phyloP scores from a whole-genome alignment of 148 eudicot genomes.

The Fagopyrum tataricum region DNA sequence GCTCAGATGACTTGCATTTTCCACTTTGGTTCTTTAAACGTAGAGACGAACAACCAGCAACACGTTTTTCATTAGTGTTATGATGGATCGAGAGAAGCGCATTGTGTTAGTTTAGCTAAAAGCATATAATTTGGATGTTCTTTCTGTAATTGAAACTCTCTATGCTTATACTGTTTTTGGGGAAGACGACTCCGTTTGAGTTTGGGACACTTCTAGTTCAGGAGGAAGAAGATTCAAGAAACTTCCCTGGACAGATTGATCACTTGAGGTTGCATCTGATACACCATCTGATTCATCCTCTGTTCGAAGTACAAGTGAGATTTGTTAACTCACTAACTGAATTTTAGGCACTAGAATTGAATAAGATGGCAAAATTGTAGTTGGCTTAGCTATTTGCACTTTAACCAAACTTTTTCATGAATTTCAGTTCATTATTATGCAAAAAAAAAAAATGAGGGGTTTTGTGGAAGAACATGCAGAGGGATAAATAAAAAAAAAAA shows the following conservation, averaged over 20 bases:
- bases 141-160: neutral
- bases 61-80: neutral
- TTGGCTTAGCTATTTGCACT: neutral
- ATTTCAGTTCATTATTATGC: neutral
- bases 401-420: neutral
- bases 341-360: neutral
- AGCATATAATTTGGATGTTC: neutral
- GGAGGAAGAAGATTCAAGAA: conserved; percentile 51
- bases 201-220: conserved; percentile 38
- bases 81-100: neutral
- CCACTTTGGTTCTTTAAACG: neutral
- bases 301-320: conserved; percentile 21
- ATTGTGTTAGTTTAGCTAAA: neutral
- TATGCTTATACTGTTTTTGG: conserved; percentile 10
- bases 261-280: conserved; percentile 36
- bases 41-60: neutral
- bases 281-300: conserved; percentile 75
- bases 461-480: too few species aligned
- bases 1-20: neutral
- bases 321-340: neutral
- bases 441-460: too few species aligned
- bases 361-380: neutral
- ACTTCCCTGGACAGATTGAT: conserved; percentile 41
- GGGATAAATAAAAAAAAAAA: too few species aligned
- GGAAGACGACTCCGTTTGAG: conserved; percentile 27